Evolutionary conservation across 2,329 filamentous ascomycete genomes (phyloP).

Genomic region (Colletotrichum sp.): DNA sequence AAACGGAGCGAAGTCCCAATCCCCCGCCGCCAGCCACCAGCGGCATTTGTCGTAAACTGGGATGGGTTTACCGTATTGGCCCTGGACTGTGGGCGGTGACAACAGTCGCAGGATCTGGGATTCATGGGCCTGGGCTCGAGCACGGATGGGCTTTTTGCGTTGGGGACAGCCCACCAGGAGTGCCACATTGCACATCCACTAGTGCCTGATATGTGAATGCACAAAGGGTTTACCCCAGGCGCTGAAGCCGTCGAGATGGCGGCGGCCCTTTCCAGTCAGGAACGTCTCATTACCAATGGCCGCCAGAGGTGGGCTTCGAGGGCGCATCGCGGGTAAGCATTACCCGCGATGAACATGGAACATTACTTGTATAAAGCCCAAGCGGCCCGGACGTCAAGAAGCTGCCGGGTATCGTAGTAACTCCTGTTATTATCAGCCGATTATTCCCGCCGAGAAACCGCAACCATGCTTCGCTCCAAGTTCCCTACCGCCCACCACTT

Average conservation of each 20-base stretch:
- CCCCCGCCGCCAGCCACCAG: background rate
- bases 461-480: slow-evolving; percentile 12
- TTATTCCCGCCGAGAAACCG: background rate
- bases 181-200: background rate
- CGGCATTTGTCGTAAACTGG: background rate
- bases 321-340: background rate
- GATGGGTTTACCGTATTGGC: background rate
- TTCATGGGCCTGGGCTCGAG: background rate
- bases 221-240: background rate
- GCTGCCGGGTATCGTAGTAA: background rate
- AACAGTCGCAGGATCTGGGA: background rate
- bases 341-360: background rate
- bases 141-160: background rate
- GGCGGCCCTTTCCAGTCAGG: background rate
- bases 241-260: background rate
- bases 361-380: background rate
- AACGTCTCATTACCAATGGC: background rate
- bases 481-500: slow-evolving; percentile 17
- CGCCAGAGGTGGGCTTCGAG: background rate
- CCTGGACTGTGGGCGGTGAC: background rate
- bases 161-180: background rate
- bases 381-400: background rate
- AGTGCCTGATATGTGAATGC: background rate
- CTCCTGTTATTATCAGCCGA: background rate
- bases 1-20: background rate